Evolutionary conservation across 768 basidiomycete genomes (phyloP), one percentile per base, ranked within the genome.

Genomic region (Candolleomyces efflorescens): DNA sequence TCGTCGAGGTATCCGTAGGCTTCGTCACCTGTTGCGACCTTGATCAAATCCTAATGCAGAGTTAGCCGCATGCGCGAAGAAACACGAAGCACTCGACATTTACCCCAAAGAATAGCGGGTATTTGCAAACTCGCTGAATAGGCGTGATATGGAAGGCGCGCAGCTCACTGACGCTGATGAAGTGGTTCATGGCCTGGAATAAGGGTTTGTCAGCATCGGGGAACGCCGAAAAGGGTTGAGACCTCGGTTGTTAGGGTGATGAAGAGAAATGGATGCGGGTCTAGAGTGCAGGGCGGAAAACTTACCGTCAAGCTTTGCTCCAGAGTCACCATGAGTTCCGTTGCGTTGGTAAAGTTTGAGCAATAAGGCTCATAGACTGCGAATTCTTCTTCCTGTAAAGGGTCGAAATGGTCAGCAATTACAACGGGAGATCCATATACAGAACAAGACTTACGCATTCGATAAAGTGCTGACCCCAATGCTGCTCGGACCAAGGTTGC

Each of bases 141-240:
- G 97, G 97, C 77, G 98, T 98, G 81, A 98, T 98, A 59, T 98
- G 84, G 75, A 98, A 96, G 9, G 93, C 94, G 59, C 92, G 91
- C 32, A 99, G 80, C 67, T 99, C 97, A 68, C 90, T 90, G 66
- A 88, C 87, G 64, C 93, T 91, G 74, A 95, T 90, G 77, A 92
- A 77, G 72, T 87, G 82, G 74, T 90, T 89, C 67, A 90, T 78
- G 60, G 84, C 82, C 91, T 93, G 67, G 75, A 74, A 69, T 69
- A 49, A 67, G 32, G n/a, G 54, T 76, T 69, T 22, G 71, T 81
- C 62, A 78, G 73, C 59, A 67, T 62, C 63, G 66, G 70, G 64
- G 61, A 55, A 53, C 50, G 54, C 72, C 70, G 72, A 68, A 59
- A 60, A 46, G 27, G 51, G 43, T 37, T 49, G 49, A 59, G 60